Evolutionary conservation across 1,284 basidiomycete species (phyloP), one percentile per base, ranked within the genome.

Genomic region (Melampsora americana): DNA sequence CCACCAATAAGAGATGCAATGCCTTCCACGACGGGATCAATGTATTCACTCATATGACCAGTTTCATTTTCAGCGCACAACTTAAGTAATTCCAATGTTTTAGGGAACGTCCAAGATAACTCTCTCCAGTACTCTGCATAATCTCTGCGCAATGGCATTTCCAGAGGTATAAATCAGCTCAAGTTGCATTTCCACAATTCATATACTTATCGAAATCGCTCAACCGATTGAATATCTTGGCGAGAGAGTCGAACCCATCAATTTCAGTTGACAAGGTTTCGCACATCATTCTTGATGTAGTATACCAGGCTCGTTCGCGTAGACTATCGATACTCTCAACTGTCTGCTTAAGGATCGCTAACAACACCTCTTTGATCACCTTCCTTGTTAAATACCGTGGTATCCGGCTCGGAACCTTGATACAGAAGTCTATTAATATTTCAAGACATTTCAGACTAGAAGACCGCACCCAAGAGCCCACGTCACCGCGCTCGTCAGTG

Each of bases 401-500:
- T n/a, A 39, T 30, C 20, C 26, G 61, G 32, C 32, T 20, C 9
- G 61, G 32, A 6, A 56, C 39, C 61, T 59, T 1, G 14, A 44
- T 35, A 61, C 66, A 75, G 35, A 68, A 56, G 30, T 35, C 44
- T 39, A 75, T 14, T 3, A 75, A 26, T 62, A 39, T 44, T 28
- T 59, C 60, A 20, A 93, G 80, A 20, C 90, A 89, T 66, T 86
- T 86, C 78, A 92, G 85, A 81, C 89, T 89, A 56, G 89, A 86
- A n/a, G 91, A 86, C 67, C 96, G 90, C 39, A 96, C 88, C 95
- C 95, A 98, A 0, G 95, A 97, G 35, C 96, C 96, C 30, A 99
- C 92, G 81, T 99, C 96, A 5, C 96, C 96, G 76, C 96, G 88
- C 83, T 96, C 91, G 81, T 99, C 96, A 42, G 88, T 89, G 1